Percentiles rank a stretch among this genome's conserved stretches.
phyloP scores from a whole-genome alignment of 306 rosid species.

The Sindora glabra region DNA sequence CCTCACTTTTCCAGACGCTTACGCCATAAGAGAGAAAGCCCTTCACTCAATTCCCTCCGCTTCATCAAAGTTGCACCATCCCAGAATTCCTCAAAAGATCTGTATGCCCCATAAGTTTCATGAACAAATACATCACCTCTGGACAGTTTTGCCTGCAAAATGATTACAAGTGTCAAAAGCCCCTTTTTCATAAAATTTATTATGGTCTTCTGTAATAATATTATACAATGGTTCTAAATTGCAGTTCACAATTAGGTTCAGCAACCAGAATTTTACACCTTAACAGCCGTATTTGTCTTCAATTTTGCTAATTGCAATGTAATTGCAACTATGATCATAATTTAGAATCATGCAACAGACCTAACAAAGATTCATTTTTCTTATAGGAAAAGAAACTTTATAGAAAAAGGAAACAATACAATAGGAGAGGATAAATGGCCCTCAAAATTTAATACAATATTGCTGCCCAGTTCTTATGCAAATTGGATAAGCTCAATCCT shows the following conservation, averaged over 20 bases:
- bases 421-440: too few species aligned
- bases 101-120: conserved; percentile 50
- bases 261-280: neutral
- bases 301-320: too few species aligned
- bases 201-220: neutral
- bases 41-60: neutral
- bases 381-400: too few species aligned
- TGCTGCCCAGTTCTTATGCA: too few species aligned
- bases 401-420: too few species aligned
- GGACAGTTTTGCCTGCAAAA: conserved; percentile 57
- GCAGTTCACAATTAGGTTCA: too few species aligned
- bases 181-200: neutral
- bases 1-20: neutral
- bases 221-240: neutral
- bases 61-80: conserved; percentile 46
- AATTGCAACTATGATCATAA: too few species aligned
- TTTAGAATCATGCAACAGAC: too few species aligned
- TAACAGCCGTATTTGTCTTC: too few species aligned
- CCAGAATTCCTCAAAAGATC: conserved; percentile 54
- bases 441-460: too few species aligned
- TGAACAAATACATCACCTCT: conserved; percentile 41
- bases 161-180: conserved; percentile 3
- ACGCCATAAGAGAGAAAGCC: neutral
- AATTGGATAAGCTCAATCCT: too few species aligned
- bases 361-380: too few species aligned